Base-by-base conservation (phyloP, 2,329 filamentous ascomycete species). In the Apiospora pterosperma region DNA sequence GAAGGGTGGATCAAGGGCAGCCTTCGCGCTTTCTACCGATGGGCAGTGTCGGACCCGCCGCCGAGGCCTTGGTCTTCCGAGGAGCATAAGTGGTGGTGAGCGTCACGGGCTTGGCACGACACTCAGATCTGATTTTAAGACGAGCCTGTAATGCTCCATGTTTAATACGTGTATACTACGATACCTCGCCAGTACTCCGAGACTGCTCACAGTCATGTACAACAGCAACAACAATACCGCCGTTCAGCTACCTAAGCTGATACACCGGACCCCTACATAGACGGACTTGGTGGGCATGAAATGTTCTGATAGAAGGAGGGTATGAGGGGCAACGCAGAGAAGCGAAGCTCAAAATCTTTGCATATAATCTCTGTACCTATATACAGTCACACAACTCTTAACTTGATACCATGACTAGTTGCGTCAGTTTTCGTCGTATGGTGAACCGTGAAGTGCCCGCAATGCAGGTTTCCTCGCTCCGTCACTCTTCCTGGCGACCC, bases 1-100 rank as follows among this genome's bases (percentile, higher is more conserved):
- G 87, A 91, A 76, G 90, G 90, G 21, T 89, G 88, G 82, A 84
- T 88, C 70, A 90, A 89, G 79, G 85, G 87, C 36, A 82, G 81
- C 65, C 64, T 89, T 60, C 80, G 87, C 62, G 78, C 80, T 65
- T 65, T 88, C 36, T 86, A 79, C 70, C 80, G 80, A 31, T 88
- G 85, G 84, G 80, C 81, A 3, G 76, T 76, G 38, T 79, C 78
- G 62, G 75, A 76, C 38, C 72, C 74, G 41, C 77, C 80, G 70
- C 80, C 80, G 62, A 77, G 76, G 67, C 68, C 70, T 16, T 65
- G 66, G 16, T 73, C 62, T 62, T 68, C 66, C 61, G 66, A 70
- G 12, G 66, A 66, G 16, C 36, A 12, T 55, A 11, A 55, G 6
- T 42, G n/a, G 28, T 11, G 25, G 23, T 16, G 16, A 31, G 14